These are phyloP conservation scores for Rubroboletus satanas DNA, from an alignment of 768 basidiomycete species.

Conservation along the genomic window DNA sequence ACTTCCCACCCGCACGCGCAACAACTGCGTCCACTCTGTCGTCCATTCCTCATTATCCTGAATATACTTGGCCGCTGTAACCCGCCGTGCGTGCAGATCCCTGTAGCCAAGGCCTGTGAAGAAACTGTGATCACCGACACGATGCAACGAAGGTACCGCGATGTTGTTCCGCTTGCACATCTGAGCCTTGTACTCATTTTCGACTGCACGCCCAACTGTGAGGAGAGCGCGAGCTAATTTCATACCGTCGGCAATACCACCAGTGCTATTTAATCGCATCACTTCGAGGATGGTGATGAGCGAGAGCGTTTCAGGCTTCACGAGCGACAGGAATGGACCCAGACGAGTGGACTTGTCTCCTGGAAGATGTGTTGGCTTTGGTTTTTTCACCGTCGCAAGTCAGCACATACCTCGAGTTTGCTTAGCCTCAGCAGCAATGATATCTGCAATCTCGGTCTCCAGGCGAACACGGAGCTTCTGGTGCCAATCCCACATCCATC, in stretches of 20 bases:
- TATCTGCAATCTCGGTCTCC: slow-evolving; percentile 46
- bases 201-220: slow-evolving; percentile 76
- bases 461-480: slow-evolving; percentile 49
- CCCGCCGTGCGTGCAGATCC: slow-evolving; percentile 58
- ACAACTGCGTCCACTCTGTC: slow-evolving; percentile 76
- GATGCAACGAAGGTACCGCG: slow-evolving; percentile 36
- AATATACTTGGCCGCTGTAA: slow-evolving; percentile 62
- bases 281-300: slow-evolving; percentile 86
- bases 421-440: slow-evolving; percentile 37
- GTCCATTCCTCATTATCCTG: slow-evolving; percentile 68
- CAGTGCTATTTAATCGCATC: slow-evolving; percentile 74
- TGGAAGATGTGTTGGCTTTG: neutral
- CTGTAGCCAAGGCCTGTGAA: slow-evolving; percentile 61
- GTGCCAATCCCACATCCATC: slow-evolving; percentile 90
- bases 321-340: slow-evolving; percentile 69
- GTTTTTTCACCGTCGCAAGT: neutral
- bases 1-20: slow-evolving; percentile 75
- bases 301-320: slow-evolving; percentile 76
- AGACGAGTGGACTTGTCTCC: slow-evolving; percentile 33
- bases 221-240: slow-evolving; percentile 84
- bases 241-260: slow-evolving; percentile 81
- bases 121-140: slow-evolving; percentile 36
- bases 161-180: slow-evolving; percentile 67
- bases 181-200: slow-evolving; percentile 86
- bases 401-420: slow-evolving; percentile 18